Percentiles rank a stretch among this genome's conserved stretches.
These are phyloP conservation scores for Tetrahymena elliotti DNA, from an alignment of 73 alveolate species.

Conservation along the genomic window DNA sequence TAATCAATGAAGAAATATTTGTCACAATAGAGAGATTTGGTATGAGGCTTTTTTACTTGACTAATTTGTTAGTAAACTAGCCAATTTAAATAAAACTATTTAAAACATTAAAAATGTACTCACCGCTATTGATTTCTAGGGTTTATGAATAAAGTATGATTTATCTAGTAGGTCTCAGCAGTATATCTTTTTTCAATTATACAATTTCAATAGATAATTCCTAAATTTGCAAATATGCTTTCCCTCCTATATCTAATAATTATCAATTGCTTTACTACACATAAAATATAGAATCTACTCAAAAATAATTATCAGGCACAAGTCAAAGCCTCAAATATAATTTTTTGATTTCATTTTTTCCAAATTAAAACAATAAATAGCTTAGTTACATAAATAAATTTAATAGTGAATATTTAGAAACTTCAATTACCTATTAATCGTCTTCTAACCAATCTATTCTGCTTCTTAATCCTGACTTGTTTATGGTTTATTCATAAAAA, in stretches of 20 bases:
- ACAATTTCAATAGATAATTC: not conserved
- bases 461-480: not conserved
- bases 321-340: not conserved
- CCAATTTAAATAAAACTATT: not conserved
- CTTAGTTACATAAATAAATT: not conserved
- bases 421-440: not conserved
- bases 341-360: not conserved
- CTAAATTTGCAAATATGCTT: not conserved
- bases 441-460: not conserved
- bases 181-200: not conserved
- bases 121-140: not conserved
- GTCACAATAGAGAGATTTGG: not conserved
- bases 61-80: not conserved
- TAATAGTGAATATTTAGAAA: not conserved
- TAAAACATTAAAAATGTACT: not conserved
- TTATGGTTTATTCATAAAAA: not conserved
- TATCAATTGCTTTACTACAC: not conserved
- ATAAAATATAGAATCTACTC: not conserved
- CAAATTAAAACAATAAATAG: not conserved
- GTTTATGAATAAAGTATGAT: not conserved
- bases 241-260: not conserved
- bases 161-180: not conserved
- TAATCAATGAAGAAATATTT: not conserved
- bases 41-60: not conserved
- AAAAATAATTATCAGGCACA: not conserved